Base-by-base conservation (phyloP, 2,329 filamentous ascomycete genomes). In the Fusarium falciforme region DNA sequence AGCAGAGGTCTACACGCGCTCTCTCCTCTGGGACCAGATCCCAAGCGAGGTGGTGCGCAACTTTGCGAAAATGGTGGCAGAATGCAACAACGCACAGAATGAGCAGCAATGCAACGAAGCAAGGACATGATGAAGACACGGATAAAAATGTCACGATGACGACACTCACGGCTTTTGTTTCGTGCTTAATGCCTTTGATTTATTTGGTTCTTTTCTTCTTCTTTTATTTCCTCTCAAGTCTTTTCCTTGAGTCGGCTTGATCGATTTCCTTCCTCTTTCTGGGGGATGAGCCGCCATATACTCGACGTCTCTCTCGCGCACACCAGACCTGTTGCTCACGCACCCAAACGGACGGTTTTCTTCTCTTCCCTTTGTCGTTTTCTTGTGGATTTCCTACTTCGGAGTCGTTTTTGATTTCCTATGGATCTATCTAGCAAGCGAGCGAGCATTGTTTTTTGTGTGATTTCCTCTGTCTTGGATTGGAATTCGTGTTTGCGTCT, bases 1-100 rank as follows among this genome's bases (percentile, higher is more conserved):
- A 57, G 93, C 95, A 66, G 95, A 98, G 79, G 94, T 98, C 47
- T 98, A 98, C 85, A 97, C 95, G 36, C 90, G 96, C 67, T 97
- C 94, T 72, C 88, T 98, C 71, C 91, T 98, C 67, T 98, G 94
- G 94, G 95, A 98, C 80, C 94, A 95, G 83, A 95, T 98, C 77
- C 95, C 96, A 16, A 89, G 91, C 77, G 95, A 98, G 74, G 95
- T 98, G 58, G 94, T 99, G 63, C 91, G 92, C 77, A 94, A 96
- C 82, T 98, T 98, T 86, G 94, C 93, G 79, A 93, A 94, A 83
- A 95, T 97, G 89, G 93, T 98, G 77, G 91, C 93, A 74, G 93
- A 96, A 80, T 92, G 89, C 84, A 92, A 88, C 83, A 85, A 83
- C 75, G 81, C 83, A 67, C 82, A 84, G 78, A 80, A 82, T 73